phyloP scores from a whole-genome alignment of 2,329 filamentous ascomycete species.

The Curvularia eragrostidis region DNA sequence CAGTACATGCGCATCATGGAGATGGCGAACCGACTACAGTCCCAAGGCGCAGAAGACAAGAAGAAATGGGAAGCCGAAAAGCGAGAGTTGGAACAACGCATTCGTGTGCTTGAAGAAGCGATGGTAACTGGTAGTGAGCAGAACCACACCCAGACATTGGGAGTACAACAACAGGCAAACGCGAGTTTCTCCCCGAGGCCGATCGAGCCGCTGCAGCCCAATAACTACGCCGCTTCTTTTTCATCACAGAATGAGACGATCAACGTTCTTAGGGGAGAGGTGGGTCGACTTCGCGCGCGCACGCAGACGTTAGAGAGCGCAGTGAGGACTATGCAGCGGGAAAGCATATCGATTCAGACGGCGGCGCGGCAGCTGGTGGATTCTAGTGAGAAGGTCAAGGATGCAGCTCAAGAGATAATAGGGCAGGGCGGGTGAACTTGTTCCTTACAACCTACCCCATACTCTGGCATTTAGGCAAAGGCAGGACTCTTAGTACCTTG shows the following conservation, averaged over 20 bases:
- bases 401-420: conserved; percentile 17
- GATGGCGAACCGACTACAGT: conserved; percentile 56
- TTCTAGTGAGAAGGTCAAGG: conserved; percentile 36
- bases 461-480: too few relatives aligned
- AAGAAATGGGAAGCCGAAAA: conserved; percentile 53
- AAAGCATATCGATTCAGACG: conserved; percentile 39
- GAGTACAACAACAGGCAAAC: conserved; percentile 4
- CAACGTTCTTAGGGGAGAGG: conserved; percentile 41
- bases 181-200: neutral
- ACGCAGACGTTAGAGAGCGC: conserved; percentile 38
- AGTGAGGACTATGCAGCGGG: conserved; percentile 35
- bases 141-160: conserved; percentile 1
- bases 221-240: neutral
- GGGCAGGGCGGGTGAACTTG: neutral
- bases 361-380: conserved; percentile 36
- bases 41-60: conserved; percentile 52
- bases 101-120: conserved; percentile 47
- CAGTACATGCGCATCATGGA: conserved; percentile 61
- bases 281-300: conserved; percentile 37
- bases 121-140: conserved; percentile 36
- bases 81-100: conserved; percentile 44
- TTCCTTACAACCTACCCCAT: neutral
- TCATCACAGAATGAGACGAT: conserved; percentile 36
- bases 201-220: neutral
- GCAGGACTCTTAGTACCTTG: too few relatives aligned